Percentiles rank a stretch among this genome's conserved stretches.
phyloP scores from a whole-genome alignment of 805 yeast genomes.

The Suhomyces canberraensis region DNA sequence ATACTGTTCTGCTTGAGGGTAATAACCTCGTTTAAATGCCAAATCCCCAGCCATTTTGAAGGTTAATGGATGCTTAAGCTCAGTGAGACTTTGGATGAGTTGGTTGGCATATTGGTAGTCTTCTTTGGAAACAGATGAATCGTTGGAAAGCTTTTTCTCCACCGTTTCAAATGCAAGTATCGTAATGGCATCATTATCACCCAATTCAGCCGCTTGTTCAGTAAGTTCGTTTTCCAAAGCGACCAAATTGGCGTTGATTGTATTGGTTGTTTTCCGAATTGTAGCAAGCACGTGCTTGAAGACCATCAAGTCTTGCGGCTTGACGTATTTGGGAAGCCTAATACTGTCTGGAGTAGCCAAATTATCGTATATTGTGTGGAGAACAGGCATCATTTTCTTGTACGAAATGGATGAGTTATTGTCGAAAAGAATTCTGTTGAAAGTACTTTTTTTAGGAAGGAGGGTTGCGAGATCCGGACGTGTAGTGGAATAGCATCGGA shows the following conservation, averaged over 20 bases:
- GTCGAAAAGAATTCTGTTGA: conserved; percentile 64
- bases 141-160: conserved; percentile 13
- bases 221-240: conserved; percentile 67
- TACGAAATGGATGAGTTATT: conserved; percentile 57
- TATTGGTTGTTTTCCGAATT: conserved; percentile 57
- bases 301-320: conserved; percentile 58
- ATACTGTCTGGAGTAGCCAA: conserved; percentile 40
- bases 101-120: conserved; percentile 63
- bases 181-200: conserved; percentile 77
- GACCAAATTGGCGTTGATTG: conserved; percentile 53
- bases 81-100: conserved; percentile 55
- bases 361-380: conserved; percentile 48
- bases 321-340: conserved; percentile 44
- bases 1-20: conserved; percentile 54
- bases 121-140: conserved; percentile 33
- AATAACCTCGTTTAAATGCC: conserved; percentile 48
- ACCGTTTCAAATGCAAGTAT: conserved; percentile 68
- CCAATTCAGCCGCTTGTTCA: conserved; percentile 82
- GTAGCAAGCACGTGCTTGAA: conserved; percentile 66
- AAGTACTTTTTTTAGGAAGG: conserved; percentile 56
- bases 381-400: conserved; percentile 51
- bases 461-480: conserved; percentile 27
- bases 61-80: conserved; percentile 66
- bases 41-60: conserved; percentile 78
- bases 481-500: not conserved